A percentile compares a stretch with the other conserved stretches of the same genome.
phyloP scores from a whole-genome alignment of 164 flowering plant genomes.

The Taxillus chinensis region DNA sequence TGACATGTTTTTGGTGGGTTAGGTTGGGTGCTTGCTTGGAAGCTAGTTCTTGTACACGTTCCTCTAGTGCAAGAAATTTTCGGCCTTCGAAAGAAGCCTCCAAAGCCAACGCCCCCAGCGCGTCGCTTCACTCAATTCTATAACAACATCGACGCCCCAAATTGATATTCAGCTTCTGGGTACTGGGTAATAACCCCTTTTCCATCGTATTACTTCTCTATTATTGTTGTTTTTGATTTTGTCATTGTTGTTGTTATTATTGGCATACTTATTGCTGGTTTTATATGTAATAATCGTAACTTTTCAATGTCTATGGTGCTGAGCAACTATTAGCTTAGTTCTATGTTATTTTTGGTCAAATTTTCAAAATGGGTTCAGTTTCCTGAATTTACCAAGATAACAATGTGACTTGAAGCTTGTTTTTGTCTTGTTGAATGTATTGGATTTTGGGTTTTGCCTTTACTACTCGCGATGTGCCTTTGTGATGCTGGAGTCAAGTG shows the following conservation, averaged over 20 bases:
- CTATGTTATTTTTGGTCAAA: no score
- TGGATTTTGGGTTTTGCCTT: no score
- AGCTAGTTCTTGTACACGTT: constrained; percentile 75
- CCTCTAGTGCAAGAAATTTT: constrained; percentile 87
- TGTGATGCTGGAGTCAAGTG: no score
- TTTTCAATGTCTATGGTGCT: no score
- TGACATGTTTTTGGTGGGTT: constrained; percentile 5
- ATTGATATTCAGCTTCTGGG: constrained; percentile 13
- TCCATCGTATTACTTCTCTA: not conserved
- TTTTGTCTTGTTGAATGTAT: no score
- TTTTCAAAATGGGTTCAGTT: no score
- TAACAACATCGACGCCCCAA: constrained; percentile 20
- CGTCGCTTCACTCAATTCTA: constrained; percentile 47
- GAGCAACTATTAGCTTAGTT: not conserved
- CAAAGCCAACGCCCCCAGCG: constrained; percentile 37
- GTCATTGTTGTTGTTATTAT: no score
- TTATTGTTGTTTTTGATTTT: not conserved
- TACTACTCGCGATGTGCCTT: no score
- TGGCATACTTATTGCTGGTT: no score
- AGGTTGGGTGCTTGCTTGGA: constrained; percentile 95
- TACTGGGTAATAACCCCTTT: constrained; percentile 19
- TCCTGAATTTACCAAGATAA: no score
- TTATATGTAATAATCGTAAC: no score
- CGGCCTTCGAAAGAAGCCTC: constrained; percentile 52
- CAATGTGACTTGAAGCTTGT: no score